These are phyloP conservation scores for Eutrema japonicum DNA, from an alignment of 345 rosid species.

Conservation along the genomic window DNA sequence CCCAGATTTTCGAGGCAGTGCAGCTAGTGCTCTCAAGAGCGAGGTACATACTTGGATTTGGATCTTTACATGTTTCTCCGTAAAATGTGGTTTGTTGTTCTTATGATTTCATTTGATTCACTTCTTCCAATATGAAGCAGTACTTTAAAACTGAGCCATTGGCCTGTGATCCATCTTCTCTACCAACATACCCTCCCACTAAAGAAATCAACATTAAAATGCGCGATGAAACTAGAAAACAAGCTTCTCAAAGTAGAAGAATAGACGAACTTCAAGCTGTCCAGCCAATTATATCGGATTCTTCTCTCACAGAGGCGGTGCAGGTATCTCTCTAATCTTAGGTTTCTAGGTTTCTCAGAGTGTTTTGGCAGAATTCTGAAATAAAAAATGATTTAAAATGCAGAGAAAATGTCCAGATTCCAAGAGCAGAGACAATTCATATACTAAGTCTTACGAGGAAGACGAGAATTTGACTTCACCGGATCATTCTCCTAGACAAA, in stretches of 20 bases:
- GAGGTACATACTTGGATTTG: constrained; percentile 54
- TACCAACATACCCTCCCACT: constrained; percentile 91
- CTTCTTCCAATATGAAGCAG: constrained; percentile 45
- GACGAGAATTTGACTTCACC: constrained; percentile 13
- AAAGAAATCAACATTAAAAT: constrained; percentile 77
- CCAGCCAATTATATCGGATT: constrained; percentile 19
- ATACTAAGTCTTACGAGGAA: constrained; percentile 28
- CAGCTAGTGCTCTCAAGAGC: constrained; percentile 68
- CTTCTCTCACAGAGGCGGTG: background rate
- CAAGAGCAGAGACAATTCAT: constrained; percentile 25
- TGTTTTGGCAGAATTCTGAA: constrained; percentile 10
- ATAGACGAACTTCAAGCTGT: constrained; percentile 23
- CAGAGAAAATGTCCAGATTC: constrained; percentile 34
- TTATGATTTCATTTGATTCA: background rate
- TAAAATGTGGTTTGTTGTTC: background rate
- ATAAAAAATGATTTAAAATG: constrained; percentile 10
- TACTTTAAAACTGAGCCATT: constrained; percentile 70
- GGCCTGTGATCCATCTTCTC: constrained; percentile 85
- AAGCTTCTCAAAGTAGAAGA: constrained; percentile 25
- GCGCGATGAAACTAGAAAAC: constrained; percentile 66
- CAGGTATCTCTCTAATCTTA: constrained; percentile 35
- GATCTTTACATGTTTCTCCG: constrained; percentile 3
- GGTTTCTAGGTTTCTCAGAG: constrained; percentile 7
- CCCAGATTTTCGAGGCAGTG: constrained; percentile 76
- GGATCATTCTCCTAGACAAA: constrained; percentile 27